A percentile compares a stretch with the other conserved stretches of the same genome.
Evolutionary conservation across 2,329 filamentous ascomycete genomes (phyloP).

Genomic region (Fusarium tjaetaba): DNA sequence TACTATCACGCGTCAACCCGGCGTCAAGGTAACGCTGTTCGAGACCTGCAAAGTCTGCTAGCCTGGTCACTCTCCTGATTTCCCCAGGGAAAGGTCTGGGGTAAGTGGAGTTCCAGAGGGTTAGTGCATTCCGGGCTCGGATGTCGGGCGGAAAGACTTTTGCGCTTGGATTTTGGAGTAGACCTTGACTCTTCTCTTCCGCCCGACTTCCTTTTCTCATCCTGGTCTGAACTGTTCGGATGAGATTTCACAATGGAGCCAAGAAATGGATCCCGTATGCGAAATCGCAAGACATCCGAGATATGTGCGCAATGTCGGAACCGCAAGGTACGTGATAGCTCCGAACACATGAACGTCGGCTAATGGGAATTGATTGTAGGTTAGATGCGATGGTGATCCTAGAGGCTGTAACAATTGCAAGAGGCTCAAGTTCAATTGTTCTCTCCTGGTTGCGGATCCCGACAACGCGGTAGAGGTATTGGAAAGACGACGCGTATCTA

Average conservation of each 20-base stretch:
- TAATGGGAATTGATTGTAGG: not conserved
- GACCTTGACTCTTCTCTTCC: not conserved
- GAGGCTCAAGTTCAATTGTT: slow-evolving; percentile 10
- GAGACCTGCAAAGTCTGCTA: slow-evolving; percentile 3
- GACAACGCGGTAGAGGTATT: not conserved
- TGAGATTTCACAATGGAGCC: not conserved
- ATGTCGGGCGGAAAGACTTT: slow-evolving; percentile 11
- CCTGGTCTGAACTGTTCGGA: not conserved
- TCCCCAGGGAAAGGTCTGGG: slow-evolving; percentile 9
- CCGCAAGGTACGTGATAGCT: slow-evolving; percentile 3
- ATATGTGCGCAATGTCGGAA: slow-evolving; percentile 28
- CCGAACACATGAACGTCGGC: not conserved
- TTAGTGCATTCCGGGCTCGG: slow-evolving; percentile 3
- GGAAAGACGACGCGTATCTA: slow-evolving; percentile 10
- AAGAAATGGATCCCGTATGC: not conserved
- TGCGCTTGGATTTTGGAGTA: not conserved
- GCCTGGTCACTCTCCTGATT: not conserved
- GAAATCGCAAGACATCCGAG: slow-evolving; percentile 20
- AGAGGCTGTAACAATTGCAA: slow-evolving; percentile 14
- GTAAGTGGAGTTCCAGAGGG: not conserved
- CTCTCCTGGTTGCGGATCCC: not conserved
- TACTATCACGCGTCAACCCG: not conserved
- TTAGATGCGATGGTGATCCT: slow-evolving; percentile 10
- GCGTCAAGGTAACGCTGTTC: not conserved
- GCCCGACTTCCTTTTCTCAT: slow-evolving; percentile 14